phyloP scores from a whole-genome alignment of 129 eudicot species.

The Saposhnikovia divaricata region DNA sequence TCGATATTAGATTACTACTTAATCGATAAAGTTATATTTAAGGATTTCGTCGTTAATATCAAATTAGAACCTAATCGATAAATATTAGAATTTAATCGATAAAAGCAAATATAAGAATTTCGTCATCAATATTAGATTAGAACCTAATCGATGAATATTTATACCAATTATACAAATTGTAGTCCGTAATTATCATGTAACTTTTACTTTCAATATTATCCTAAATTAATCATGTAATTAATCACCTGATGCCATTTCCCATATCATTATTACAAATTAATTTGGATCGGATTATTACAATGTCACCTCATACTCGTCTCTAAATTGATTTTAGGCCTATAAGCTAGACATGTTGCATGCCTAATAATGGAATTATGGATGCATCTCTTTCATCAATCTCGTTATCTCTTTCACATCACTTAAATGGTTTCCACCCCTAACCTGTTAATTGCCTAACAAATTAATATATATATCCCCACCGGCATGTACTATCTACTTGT shows the following conservation, averaged over 20 bases:
- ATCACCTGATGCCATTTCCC: neutral
- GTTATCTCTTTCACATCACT: conserved; percentile 1
- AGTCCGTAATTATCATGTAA: too few species aligned
- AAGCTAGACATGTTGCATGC: neutral
- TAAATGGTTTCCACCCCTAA: neutral
- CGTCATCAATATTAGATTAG: too few species aligned
- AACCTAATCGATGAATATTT: too few species aligned
- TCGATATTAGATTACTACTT: too few species aligned
- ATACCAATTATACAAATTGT: too few species aligned
- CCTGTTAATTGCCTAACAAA: neutral
- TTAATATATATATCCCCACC: neutral
- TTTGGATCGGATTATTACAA: neutral
- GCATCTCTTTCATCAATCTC: conserved; percentile 4
- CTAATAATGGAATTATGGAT: neutral
- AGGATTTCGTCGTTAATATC: too few species aligned
- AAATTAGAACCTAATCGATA: too few species aligned
- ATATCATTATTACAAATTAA: neutral
- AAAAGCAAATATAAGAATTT: too few species aligned
- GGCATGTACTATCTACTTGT: neutral
- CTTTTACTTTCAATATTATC: too few species aligned
- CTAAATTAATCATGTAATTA: too few species aligned
- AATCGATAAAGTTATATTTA: too few species aligned
- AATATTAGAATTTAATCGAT: too few species aligned
- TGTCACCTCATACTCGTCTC: neutral
- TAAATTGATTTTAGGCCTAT: neutral